Base-by-base conservation (phyloP, 1,284 basidiomycete genomes). In the Heterobasidion irregulare region DNA sequence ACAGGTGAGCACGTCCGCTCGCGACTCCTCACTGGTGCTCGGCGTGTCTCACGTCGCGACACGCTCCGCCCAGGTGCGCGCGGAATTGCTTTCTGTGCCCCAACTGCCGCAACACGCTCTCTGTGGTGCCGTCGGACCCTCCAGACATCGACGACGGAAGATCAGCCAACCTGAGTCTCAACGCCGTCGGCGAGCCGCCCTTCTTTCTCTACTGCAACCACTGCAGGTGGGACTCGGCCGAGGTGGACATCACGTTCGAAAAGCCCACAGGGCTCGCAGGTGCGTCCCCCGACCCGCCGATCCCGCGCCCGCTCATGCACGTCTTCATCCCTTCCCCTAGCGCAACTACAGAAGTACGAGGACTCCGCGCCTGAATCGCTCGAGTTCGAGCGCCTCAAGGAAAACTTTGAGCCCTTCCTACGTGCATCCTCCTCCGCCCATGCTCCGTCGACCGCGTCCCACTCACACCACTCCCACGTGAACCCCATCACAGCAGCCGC, bases 21-120 rank as follows among this genome's bases (percentile, higher is more conserved):
- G 36, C n/a, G 16, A 8, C 13, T 15, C 36, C n/a, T 6, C 16
- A 8, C 13, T 9, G 6, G 8, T 13, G n/a, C 35, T 47, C 35
- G 38, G 53, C 50, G 49, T n/a, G 26, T 47, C 44, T 26, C 26
- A 26, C 26, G 26, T 26, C 26, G 26, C 26, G 26, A 26, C 26
- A 26, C 4, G 26, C 26, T 26, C 2, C 36, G 34, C 41, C 9
- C 67, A 96, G 94, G 79, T 99, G 97, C 69, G 93, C 95, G 10
- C 82, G 97, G 52, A 98, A 97, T 66, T 99, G 97, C 75, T 99
- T 98, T 70, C 80, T 88, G 66, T 99, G 97, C 66, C 97, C 97
- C 2, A 85, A 84, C 64, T 99, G 96, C 70, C 79, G 83, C 36
- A 91, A 95, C 63, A 92, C 92, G 0, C 78, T 98, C 5, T 85